Base-by-base conservation (phyloP, 2,329 filamentous ascomycete genomes). In the Fusarium lateritium region DNA sequence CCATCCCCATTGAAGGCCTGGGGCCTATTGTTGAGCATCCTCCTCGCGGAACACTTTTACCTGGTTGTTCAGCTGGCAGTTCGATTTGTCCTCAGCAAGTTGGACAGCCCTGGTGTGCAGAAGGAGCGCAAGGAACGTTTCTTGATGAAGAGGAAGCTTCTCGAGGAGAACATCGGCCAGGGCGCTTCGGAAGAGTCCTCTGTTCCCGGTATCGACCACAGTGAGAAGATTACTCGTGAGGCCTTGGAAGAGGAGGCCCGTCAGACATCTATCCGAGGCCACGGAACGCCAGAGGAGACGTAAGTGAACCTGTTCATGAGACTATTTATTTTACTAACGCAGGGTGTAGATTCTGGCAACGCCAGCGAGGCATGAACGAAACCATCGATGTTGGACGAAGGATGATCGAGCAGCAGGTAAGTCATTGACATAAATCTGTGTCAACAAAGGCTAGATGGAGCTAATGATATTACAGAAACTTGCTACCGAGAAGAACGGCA, bases 11-110 rank as follows among this genome's bases (percentile, higher is more conserved):
- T 98, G 75, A 90, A 89, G 58, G 90, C 85, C 15, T 97, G 94
- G 91, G 93, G 90, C 1, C 83, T 98, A 4, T 85, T 99, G 7
- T 83, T 97, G 19, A 89, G 90, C 21, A 91, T 99, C 58, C 88
- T 98, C 72, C 88, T 97, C 71, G 90, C 93, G 0, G 96, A 99
- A 77, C 95, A 99, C 77, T 81, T 94, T 17, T 98, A 97, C 78
- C 88, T 99, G n/a, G 83, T 90, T 4, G 86, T 93, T 3, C 91
- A 94, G 73, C 86, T 91, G 65, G 86, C 85, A 1, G 92, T 98
- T 6, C 88, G 91, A 40, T 87, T 89, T 54, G 89, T 90, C 6
- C 88, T 99, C 72, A 85, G 84, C 62, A 96, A 94, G 78, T 82
- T 98, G 54, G 94, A 98, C 74, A 94, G 91, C 46, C 93, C 93